Percentiles rank a stretch among this genome's conserved stretches.
Evolutionary conservation across 1,139 yeast species (phyloP).

Genomic region (Zygoascus sp.): DNA sequence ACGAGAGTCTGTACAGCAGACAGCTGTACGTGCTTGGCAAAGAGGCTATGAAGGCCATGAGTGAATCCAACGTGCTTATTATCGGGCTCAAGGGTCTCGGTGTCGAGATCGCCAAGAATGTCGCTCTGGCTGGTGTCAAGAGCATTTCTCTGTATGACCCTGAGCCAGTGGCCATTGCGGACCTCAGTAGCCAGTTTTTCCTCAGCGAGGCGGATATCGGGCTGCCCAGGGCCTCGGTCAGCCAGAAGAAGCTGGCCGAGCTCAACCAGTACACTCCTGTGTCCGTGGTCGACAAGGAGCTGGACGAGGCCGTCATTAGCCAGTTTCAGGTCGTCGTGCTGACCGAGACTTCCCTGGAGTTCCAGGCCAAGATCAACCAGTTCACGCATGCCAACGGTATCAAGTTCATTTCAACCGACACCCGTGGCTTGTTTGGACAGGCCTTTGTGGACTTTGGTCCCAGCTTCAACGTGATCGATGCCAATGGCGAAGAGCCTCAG

Average conservation of each 20-base stretch:
- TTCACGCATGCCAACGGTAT: slow-evolving; percentile 70
- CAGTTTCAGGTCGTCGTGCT: slow-evolving; percentile 78
- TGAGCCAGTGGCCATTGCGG: slow-evolving; percentile 56
- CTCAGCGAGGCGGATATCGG: slow-evolving; percentile 70
- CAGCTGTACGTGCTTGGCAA: slow-evolving; percentile 88
- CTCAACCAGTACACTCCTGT: slow-evolving; percentile 88
- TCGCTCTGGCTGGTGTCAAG: slow-evolving; percentile 96
- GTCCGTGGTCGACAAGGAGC: slow-evolving; percentile 53
- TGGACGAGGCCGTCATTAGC: slow-evolving; percentile 41
- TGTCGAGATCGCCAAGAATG: slow-evolving; percentile 91
- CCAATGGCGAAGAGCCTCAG: slow-evolving; percentile 88
- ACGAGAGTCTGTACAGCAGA: slow-evolving; percentile 91
- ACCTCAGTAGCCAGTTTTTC: slow-evolving; percentile 87
- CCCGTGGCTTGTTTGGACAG: slow-evolving; percentile 83
- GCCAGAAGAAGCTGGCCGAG: slow-evolving; percentile 66
- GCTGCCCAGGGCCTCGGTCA: slow-evolving; percentile 65
- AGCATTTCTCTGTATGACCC: slow-evolving; percentile 88
- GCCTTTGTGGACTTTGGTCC: slow-evolving; percentile 89
- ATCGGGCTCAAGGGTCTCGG: slow-evolving; percentile 91
- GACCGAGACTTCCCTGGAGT: slow-evolving; percentile 69
- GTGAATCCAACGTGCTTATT: slow-evolving; percentile 79
- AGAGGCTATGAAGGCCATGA: slow-evolving; percentile 98
- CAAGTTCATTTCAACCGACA: slow-evolving; percentile 75
- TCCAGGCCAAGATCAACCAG: slow-evolving; percentile 69
- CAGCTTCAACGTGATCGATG: slow-evolving; percentile 72